These are phyloP conservation scores for Rhodomyrtus psidioides DNA, from an alignment of 441 rosid species.

Conservation along the genomic window DNA sequence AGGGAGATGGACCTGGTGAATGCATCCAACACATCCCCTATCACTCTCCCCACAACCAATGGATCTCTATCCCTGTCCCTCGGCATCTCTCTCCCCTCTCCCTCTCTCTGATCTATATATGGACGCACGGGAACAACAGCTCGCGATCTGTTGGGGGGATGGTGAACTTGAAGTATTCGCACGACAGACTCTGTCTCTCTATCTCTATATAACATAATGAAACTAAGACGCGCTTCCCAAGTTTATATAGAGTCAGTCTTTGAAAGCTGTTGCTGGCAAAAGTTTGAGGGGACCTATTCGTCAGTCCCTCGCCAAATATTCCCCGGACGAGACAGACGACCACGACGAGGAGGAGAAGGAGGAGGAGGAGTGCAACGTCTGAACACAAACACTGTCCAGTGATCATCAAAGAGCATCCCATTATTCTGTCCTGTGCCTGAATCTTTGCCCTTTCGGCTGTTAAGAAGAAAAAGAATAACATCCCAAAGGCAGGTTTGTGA, in stretches of 20 bases:
- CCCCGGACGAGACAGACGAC: neutral
- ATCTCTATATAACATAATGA: neutral
- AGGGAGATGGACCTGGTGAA: conserved; percentile 48
- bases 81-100: conserved; percentile 14
- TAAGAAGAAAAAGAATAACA: neutral
- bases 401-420: neutral
- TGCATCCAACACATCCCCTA: conserved; percentile 70
- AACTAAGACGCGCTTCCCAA: neutral
- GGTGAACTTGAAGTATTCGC: neutral
- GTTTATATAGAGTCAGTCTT: neutral
- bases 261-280: neutral
- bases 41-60: conserved; percentile 66
- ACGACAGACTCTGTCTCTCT: neutral
- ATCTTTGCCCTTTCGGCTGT: neutral
- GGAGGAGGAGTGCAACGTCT: neutral
- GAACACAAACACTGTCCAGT: neutral
- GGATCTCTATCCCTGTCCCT: conserved; percentile 51
- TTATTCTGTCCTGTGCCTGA: neutral
- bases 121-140: neutral
- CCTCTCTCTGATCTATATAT: neutral
- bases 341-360: neutral
- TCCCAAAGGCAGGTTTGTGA: neutral
- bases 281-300: neutral
- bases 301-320: neutral
- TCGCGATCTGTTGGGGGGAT: neutral